Base-by-base conservation (phyloP, 768 basidiomycete genomes). In the Strobilomyces confusus region DNA sequence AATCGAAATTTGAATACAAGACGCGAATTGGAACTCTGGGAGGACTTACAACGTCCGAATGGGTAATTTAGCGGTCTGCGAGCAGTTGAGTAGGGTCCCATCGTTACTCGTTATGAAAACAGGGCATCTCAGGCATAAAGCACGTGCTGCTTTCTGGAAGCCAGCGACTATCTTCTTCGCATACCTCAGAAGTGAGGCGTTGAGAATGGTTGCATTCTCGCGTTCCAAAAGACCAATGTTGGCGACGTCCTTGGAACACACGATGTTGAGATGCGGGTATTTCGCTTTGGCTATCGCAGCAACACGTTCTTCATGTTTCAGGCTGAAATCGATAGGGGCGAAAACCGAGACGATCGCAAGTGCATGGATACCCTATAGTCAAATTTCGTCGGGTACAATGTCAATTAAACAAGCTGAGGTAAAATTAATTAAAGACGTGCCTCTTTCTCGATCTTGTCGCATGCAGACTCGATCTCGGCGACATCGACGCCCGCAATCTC, bases 151-250 rank as follows among this genome's bases (percentile, higher is more conserved):
- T 1, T 65, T 68, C 58, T 78, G 66, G 65, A 85, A 86, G 15
- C 79, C 78, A 2, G 67, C 56, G 36, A 86, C 77, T 1, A 83
- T 83, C 42, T 71, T 72, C 45, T 74, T 76, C 0, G 85, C 84
- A 64, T 81, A 86, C 29, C 74, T 67, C 30, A 82, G 73, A 59
- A 86, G 77, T 3, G 84, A 80, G 1, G 83, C 83, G 57, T 86
- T 87, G 54, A 86, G 73, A 55, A 87, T 85, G 12, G 82, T 68
- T 0, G 86, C 85, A 50, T 87, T 86, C 63, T 87, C 85, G 43
- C 85, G 76, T 57, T 84, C 82, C 15, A 85, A 67, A 47, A 86
- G 72, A 32, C 82, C 82, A 22, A 83, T 72, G 61, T 80, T 77
- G 9, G 77, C 82, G 37, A 83, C 82, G 49, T 81, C 77, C 43